Conservation (phyloP, 495 filamentous ascomycete genomes). For the Talaromyces wortmannii region DNA sequence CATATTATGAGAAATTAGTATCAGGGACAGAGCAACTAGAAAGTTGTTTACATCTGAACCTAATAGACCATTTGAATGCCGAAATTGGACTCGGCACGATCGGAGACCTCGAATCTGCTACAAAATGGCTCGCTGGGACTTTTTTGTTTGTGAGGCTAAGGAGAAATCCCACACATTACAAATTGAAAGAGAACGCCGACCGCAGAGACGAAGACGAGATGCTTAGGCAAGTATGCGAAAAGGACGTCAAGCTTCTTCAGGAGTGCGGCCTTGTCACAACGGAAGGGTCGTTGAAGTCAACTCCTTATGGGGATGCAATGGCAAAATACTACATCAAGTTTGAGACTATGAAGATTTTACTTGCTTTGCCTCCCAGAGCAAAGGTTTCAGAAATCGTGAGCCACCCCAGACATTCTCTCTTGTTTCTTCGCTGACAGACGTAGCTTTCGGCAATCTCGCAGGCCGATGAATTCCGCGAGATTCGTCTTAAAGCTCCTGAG, state of each 20-base stretch:
- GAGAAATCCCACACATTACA: constrained; percentile 74
- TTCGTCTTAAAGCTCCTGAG: constrained; percentile 69
- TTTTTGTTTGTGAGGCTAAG: constrained; percentile 82
- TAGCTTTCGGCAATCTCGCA: constrained; percentile 62
- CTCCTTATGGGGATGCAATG: constrained; percentile 84
- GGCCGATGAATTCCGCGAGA: constrained; percentile 71
- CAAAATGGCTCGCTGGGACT: constrained; percentile 76
- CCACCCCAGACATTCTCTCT: not conserved
- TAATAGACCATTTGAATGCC: constrained; percentile 91
- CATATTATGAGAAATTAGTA: constrained; percentile 75
- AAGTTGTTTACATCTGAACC: constrained; percentile 78
- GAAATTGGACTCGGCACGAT: constrained; percentile 86
- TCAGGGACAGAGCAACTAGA: constrained; percentile 79
- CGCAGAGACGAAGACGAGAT: constrained; percentile 54
- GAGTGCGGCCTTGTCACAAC: constrained; percentile 50
- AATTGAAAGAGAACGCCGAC: constrained; percentile 53
- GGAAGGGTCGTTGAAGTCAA: constrained; percentile 50
- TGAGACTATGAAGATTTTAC: constrained; percentile 74
- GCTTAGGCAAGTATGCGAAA: constrained; percentile 74
- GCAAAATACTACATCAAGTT: constrained; percentile 89
- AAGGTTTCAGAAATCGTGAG: constrained; percentile 68
- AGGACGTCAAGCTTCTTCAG: constrained; percentile 65
- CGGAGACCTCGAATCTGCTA: constrained; percentile 60
- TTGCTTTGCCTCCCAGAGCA: constrained; percentile 54
- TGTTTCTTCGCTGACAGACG: constrained; percentile 21